Conservation (phyloP, 2,329 filamentous ascomycete genomes). For the Aspergillus terreus region DNA sequence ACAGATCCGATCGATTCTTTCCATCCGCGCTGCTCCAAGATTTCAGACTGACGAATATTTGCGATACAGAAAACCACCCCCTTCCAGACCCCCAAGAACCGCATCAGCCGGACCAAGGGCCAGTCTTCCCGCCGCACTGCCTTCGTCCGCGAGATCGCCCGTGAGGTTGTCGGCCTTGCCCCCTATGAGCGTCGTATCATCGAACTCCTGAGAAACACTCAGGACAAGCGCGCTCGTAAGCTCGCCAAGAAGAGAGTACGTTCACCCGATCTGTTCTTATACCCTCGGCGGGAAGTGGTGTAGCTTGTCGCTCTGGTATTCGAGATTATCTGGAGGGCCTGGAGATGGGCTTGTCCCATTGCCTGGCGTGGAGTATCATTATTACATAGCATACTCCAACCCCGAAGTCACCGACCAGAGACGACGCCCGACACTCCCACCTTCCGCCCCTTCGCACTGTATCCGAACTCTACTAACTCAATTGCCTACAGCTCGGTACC, state of each 20-base stretch:
- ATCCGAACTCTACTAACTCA: slow-evolving; percentile 15
- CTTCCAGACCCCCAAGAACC: slow-evolving; percentile 68
- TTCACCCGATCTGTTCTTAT: slow-evolving; percentile 22
- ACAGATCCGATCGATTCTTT: neutral
- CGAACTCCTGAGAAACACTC: slow-evolving; percentile 97
- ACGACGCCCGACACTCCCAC: neutral
- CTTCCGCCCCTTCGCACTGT: neutral
- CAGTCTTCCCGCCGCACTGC: slow-evolving; percentile 94
- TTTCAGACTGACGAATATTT: slow-evolving; percentile 37
- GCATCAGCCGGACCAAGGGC: slow-evolving; percentile 84
- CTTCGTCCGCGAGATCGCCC: slow-evolving; percentile 95
- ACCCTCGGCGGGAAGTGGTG: neutral
- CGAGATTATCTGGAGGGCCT: neutral
- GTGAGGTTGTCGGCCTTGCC: slow-evolving; percentile 93
- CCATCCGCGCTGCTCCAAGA: neutral
- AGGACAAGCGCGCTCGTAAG: slow-evolving; percentile 99
- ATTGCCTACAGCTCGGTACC: slow-evolving; percentile 72
- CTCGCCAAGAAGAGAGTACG: slow-evolving; percentile 97
- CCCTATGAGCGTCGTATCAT: slow-evolving; percentile 98
- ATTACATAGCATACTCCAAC: neutral
- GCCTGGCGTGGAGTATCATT: neutral
- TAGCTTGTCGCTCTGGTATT: neutral
- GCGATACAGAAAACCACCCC: slow-evolving; percentile 72
- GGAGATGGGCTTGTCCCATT: neutral
- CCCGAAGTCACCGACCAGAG: neutral